Evolutionary conservation across 1,284 basidiomycete genomes (phyloP).

Genomic region (Puccinia coronata): DNA sequence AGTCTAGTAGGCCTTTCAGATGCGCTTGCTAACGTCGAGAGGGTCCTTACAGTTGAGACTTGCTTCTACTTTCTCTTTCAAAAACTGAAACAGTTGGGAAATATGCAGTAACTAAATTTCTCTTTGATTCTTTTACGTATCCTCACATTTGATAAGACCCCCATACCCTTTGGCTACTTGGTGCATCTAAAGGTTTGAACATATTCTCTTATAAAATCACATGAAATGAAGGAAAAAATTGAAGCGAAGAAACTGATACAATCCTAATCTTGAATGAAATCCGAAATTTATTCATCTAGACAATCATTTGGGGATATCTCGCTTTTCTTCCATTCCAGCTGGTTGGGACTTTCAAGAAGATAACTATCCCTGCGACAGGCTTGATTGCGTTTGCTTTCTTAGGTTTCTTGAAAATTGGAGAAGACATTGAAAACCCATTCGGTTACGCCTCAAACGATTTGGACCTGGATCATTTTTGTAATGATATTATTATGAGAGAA

Average conservation of each 20-base stretch:
- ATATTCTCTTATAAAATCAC: not conserved
- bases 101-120: not conserved
- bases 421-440: conserved; percentile 50
- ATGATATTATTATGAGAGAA: conserved; percentile 42
- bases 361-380: conserved; percentile 31
- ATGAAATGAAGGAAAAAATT: not conserved
- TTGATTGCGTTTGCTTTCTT: conserved; percentile 46
- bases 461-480: conserved; percentile 49
- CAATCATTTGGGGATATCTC: conserved; percentile 45
- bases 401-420: conserved; percentile 40
- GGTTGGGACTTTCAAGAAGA: conserved; percentile 27
- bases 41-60: conserved; percentile 38
- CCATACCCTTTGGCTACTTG: conserved; percentile 42
- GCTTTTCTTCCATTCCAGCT: conserved; percentile 47
- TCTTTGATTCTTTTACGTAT: not conserved
- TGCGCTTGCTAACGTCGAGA: conserved; percentile 33
- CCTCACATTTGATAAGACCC: conserved; percentile 14
- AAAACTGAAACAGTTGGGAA: not conserved
- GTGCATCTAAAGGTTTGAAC: conserved; percentile 42
- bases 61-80: not conserved
- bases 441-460: conserved; percentile 49
- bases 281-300: conserved; percentile 10
- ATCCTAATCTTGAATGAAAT: not conserved
- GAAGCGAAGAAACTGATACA: not conserved
- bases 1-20: conserved; percentile 29